Conservation (phyloP, 805 yeast species). For the Blastobotrys muscicola region DNA sequence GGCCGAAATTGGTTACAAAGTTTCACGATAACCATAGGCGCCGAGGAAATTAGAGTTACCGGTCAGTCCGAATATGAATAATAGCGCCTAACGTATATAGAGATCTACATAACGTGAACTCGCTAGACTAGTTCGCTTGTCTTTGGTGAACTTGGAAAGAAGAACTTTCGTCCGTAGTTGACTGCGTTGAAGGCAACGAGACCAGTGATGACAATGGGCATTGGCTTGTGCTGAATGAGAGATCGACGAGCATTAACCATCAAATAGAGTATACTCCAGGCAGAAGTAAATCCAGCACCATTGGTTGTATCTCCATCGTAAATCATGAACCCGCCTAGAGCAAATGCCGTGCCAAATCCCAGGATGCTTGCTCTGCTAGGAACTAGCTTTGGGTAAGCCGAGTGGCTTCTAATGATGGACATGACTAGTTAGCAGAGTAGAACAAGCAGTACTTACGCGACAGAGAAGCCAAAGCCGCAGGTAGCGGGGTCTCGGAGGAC, state of each 20-base stretch:
- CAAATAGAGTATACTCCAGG: conserved; percentile 72
- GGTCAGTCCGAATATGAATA: too few relatives aligned
- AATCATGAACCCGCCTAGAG: conserved; percentile 39
- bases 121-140: too few relatives aligned
- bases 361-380: conserved; percentile 15
- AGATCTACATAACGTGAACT: too few relatives aligned
- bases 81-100: too few relatives aligned
- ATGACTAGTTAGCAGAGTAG: background rate
- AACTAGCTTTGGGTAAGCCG: conserved; percentile 9
- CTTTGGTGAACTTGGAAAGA: conserved; percentile 30
- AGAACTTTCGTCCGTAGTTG: conserved; percentile 61
- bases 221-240: conserved; percentile 42
- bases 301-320: conserved; percentile 66
- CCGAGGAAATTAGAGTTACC: too few relatives aligned
- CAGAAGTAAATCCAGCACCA: conserved; percentile 67
- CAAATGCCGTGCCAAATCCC: conserved; percentile 21
- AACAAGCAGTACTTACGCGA: conserved; percentile 10
- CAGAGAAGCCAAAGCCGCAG: conserved; percentile 16
- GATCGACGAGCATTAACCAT: conserved; percentile 49
- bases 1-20: too few relatives aligned
- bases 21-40: too few relatives aligned
- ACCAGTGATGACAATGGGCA: conserved; percentile 45
- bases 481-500: conserved; percentile 17
- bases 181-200: conserved; percentile 54
- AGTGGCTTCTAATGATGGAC: conserved; percentile 11